phyloP scores from a whole-genome alignment of 768 basidiomycete genomes.

The Pulveroboletus ravenelii region DNA sequence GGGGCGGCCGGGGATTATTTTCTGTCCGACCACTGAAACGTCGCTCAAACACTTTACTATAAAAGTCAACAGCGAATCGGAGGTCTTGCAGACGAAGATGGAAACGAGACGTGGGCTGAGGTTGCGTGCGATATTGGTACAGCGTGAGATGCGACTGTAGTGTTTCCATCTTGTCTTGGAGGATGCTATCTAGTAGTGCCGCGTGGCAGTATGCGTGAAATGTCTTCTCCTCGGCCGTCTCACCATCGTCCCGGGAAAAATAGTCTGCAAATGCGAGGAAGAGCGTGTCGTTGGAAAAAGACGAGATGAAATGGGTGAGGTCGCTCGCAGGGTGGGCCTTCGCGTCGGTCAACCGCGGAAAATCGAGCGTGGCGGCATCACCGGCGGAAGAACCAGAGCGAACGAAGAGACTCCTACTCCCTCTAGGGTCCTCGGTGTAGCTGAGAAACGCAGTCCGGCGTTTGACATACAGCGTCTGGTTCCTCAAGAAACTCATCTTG shows the following conservation, averaged over 20 bases:
- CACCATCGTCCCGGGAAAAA: constrained; percentile 59
- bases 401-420: constrained; percentile 87
- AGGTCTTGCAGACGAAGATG: constrained; percentile 69
- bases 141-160: constrained; percentile 71
- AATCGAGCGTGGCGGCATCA: constrained; percentile 81
- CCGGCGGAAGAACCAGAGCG: constrained; percentile 82
- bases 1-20: constrained; percentile 58
- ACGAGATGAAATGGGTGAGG: constrained; percentile 79
- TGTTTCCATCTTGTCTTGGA: constrained; percentile 84
- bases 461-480: constrained; percentile 87
- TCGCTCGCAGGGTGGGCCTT: constrained; percentile 67
- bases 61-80: constrained; percentile 72
- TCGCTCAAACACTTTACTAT: constrained; percentile 66
- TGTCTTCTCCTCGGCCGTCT: constrained; percentile 52
- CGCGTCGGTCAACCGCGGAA: constrained; percentile 67
- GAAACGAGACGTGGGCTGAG: constrained; percentile 54
- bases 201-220: constrained; percentile 75
- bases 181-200: constrained; percentile 75
- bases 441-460: constrained; percentile 88
- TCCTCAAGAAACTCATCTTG: constrained; percentile 61
- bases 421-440: constrained; percentile 91
- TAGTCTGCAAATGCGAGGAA: constrained; percentile 81
- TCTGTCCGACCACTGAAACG: constrained; percentile 70
- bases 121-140: constrained; percentile 62
- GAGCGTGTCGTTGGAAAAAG: constrained; percentile 76